These are phyloP conservation scores for Phoenix dactylifera DNA, from an alignment of 176 grass and related monocot genomes.

Conservation along the genomic window DNA sequence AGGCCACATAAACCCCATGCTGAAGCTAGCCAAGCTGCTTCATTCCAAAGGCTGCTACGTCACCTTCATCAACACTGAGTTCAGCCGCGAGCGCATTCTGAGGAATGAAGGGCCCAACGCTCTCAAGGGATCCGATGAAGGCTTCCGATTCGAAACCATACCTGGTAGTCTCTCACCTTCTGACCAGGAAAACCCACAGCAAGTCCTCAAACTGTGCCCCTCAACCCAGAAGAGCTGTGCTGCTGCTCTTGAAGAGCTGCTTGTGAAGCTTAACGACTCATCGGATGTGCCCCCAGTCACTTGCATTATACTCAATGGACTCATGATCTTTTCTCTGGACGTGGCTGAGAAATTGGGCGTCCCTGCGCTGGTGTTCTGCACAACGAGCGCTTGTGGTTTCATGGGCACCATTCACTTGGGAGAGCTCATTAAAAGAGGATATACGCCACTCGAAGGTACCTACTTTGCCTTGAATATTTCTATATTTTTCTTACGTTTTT, in stretches of 20 bases:
- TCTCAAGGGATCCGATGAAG: neutral
- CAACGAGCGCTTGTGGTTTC: neutral
- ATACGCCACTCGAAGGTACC: conserved; percentile 1
- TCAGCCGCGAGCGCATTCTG: neutral
- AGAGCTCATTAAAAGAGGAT: conserved; percentile 3
- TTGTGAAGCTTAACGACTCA: neutral
- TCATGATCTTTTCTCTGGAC: neutral
- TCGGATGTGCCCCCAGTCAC: neutral
- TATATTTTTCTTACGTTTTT: no score
- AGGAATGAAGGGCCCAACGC: neutral
- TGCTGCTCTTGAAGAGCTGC: neutral
- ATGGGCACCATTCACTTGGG: neutral
- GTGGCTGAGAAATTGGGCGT: conserved; percentile 1
- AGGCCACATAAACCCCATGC: conserved; percentile 18
- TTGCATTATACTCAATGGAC: conserved; percentile 2
- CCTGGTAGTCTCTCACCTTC: neutral
- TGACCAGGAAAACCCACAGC: neutral
- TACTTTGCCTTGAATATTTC: neutral
- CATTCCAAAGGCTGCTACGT: conserved; percentile 12
- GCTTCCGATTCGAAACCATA: neutral
- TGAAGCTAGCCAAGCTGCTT: conserved; percentile 12
- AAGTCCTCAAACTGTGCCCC: neutral
- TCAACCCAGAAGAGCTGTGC: neutral
- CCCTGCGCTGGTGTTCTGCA: conserved; percentile 8
- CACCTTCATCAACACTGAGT: conserved; percentile 16